phyloP scores from a whole-genome alignment of 768 basidiomycete species.

The Candolleomyces efflorescens region DNA sequence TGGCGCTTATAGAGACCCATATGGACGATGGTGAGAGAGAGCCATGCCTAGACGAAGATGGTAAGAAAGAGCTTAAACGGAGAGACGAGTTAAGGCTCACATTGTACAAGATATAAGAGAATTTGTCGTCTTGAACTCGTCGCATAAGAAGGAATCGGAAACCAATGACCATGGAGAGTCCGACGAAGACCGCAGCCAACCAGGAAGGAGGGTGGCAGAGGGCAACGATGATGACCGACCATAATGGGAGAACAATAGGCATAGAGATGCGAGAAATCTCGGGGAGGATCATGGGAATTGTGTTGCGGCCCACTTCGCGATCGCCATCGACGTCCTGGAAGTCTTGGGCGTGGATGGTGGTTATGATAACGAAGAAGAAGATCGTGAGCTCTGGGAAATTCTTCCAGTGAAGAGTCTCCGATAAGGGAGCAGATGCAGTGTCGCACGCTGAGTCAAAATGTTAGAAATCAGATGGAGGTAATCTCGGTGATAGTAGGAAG shows the following conservation, averaged over 20 bases:
- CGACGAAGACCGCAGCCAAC: constrained; percentile 2
- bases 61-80: neutral
- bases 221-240: constrained; percentile 12
- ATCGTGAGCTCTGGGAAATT: constrained; percentile 11
- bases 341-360: constrained; percentile 45
- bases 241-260: constrained; percentile 11
- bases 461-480: neutral
- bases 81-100: constrained; percentile 10
- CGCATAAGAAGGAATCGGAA: constrained; percentile 10
- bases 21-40: constrained; percentile 3
- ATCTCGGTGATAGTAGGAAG: constrained; percentile 8
- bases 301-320: constrained; percentile 30
- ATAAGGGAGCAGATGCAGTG: neutral
- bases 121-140: constrained; percentile 7
- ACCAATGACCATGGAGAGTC: constrained; percentile 12
- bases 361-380: constrained; percentile 29
- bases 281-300: constrained; percentile 43
- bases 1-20: constrained; percentile 4
- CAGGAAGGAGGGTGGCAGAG: neutral
- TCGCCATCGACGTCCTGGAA: constrained; percentile 45
- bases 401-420: constrained; percentile 5
- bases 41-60: neutral
- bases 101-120: constrained; percentile 15
- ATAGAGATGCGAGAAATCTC: constrained; percentile 23
- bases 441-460: constrained; percentile 4